phyloP scores from a whole-genome alignment of 768 basidiomycete species.

The Lenzites betulinus region DNA sequence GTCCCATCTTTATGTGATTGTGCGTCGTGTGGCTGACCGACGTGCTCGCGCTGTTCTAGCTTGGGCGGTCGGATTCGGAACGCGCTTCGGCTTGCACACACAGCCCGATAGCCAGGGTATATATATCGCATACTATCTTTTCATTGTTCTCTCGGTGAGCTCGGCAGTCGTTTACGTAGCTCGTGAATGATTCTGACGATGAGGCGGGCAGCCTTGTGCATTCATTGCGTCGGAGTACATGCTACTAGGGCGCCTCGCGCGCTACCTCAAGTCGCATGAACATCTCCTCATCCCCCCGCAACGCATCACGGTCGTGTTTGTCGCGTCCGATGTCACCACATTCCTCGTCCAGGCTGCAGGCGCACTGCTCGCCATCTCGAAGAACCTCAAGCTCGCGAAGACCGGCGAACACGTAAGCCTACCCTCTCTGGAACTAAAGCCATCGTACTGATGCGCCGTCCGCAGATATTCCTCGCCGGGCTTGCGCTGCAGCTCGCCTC shows the following conservation, averaged over 20 bases:
- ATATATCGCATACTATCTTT: slow-evolving; percentile 59
- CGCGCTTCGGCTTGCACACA: slow-evolving; percentile 55
- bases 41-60: slow-evolving; percentile 37
- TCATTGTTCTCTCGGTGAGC: slow-evolving; percentile 59
- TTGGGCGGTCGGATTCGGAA: slow-evolving; percentile 56
- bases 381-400: slow-evolving; percentile 13
- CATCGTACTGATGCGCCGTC: not conserved
- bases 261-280: slow-evolving; percentile 46
- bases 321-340: slow-evolving; percentile 63
- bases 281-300: slow-evolving; percentile 52
- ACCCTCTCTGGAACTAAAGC: no score
- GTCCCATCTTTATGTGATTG: slow-evolving; percentile 20
- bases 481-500: slow-evolving; percentile 57
- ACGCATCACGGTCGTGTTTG: slow-evolving; percentile 57
- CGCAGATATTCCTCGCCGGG: slow-evolving; percentile 57
- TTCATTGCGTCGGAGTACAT: slow-evolving; percentile 73
- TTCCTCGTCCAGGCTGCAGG: slow-evolving; percentile 68
- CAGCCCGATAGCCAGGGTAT: slow-evolving; percentile 53
- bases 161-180: not conserved
- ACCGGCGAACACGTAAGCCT: slow-evolving; percentile 17
- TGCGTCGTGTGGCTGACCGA: not conserved
- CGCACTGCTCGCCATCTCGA: slow-evolving; percentile 47
- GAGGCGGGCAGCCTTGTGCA: slow-evolving; percentile 80
- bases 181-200: not conserved
- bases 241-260: slow-evolving; percentile 61